These are phyloP conservation scores for Scheffersomyces cryptocercus DNA, from an alignment of 1,139 yeast genomes.

Conservation along the genomic window DNA sequence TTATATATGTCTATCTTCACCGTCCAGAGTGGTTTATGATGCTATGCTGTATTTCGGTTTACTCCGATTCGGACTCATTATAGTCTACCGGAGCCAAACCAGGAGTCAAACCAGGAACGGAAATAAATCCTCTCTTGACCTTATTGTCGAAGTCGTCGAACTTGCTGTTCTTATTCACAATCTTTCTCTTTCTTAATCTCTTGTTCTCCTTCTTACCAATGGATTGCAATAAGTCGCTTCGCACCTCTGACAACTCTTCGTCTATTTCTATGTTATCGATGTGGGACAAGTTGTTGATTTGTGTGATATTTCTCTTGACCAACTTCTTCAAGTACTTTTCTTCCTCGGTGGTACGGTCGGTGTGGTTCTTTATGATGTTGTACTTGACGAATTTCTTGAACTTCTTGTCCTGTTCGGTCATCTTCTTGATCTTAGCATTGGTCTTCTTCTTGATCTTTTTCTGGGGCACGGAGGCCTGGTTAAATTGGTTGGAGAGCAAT, in stretches of 20 bases:
- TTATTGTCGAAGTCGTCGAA: conserved; percentile 44
- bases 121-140: conserved; percentile 42
- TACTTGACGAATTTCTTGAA: conserved; percentile 54
- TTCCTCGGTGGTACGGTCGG: conserved; percentile 42
- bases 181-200: conserved; percentile 19
- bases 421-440: conserved; percentile 37
- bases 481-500: conserved; percentile 14
- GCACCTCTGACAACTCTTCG: conserved; percentile 47
- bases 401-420: conserved; percentile 35
- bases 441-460: conserved; percentile 32
- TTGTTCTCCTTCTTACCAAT: conserved; percentile 24
- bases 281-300: conserved; percentile 45
- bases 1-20: not conserved
- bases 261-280: conserved; percentile 42
- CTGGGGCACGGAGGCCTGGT: conserved; percentile 12
- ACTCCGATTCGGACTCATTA: conserved; percentile 47
- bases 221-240: conserved; percentile 36
- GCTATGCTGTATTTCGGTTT: conserved; percentile 3
- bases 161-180: conserved; percentile 23
- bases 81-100: conserved; percentile 88
- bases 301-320: conserved; percentile 49
- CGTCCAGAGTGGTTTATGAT: no score
- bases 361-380: conserved; percentile 48
- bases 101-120: conserved; percentile 79
- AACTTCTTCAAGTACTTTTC: conserved; percentile 49